Evolutionary conservation across 1,284 basidiomycete genomes (phyloP).

Genomic region (Coriolopsis trogii): DNA sequence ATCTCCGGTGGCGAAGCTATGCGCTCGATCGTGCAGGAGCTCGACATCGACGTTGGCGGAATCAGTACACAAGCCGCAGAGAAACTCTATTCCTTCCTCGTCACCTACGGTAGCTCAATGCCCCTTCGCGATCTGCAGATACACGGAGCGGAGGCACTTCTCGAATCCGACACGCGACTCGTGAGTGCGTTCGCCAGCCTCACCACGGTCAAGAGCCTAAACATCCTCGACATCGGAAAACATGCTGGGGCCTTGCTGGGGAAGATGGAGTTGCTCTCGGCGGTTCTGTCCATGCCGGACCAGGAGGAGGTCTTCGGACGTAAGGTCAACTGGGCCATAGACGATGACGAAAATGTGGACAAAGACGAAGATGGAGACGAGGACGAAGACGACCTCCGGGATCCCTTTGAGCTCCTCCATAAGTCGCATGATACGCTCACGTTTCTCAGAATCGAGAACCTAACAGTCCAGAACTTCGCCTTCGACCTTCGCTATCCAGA

Average conservation of each 20-base stretch:
- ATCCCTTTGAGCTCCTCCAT: no score
- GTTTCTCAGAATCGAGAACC: no score
- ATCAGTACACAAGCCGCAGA: background rate
- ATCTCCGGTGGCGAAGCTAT: no score
- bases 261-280: background rate
- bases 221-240: background rate
- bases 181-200: background rate
- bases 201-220: background rate
- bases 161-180: background rate
- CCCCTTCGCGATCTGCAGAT: background rate
- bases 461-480: no score
- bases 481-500: no score
- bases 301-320: background rate
- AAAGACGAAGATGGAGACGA: no score
- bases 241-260: background rate
- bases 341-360: no score
- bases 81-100: background rate
- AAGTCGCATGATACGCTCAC: no score
- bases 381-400: no score
- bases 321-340: background rate
- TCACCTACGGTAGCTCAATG: background rate
- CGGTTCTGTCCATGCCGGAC: background rate
- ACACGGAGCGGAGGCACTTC: background rate
- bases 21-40: no score
- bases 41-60: background rate